Base-by-base conservation (phyloP, 2,329 filamentous ascomycete species). In the Triangularia setosa region DNA sequence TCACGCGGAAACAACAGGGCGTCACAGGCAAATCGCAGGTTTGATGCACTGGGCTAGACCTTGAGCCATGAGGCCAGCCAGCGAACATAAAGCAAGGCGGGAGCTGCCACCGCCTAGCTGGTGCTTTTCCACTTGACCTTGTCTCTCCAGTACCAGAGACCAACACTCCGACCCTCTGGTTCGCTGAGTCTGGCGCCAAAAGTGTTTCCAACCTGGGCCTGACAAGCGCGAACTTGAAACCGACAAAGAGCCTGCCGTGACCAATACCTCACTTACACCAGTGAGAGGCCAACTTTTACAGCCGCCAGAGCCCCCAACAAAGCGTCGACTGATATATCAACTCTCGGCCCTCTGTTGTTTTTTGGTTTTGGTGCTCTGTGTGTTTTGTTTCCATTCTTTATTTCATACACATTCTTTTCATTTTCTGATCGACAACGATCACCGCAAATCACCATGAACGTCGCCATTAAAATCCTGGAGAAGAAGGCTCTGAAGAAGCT, bases 201-300 rank as follows among this genome's bases (percentile, higher is more conserved):
- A 59, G 62, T 40, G 64, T 64, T 64, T 67, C 62, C 48, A 63
- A 67, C 25, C 27, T 58, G 52, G 60, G 61, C 59, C 65, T 63
- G 48, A 59, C 60, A 65, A 65, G 67, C 68, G 68, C 66, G 68
- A 62, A 66, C 60, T 63, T 71, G 69, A 71, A 71, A 70, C 69
- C 16, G 48, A 68, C 64, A 65, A 67, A 68, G 62, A 54, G 52
- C 28, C 27, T 25, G 57, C 44, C 62, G 24, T n/a, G 33, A 48
- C 68, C 69, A 70, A 68, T 70, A 63, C 67, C 30, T 60, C 18
- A 60, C 61, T 52, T 40, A 60, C 27, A 24, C 23, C 60, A 58
- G 16, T 23, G 21, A 21, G n/a, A 55, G 57, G 35, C 40, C 40
- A 58, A 65, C 7, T 61, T 62, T 23, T 48, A 58, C 60, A 66